A percentile compares a stretch with the other conserved stretches of the same genome.
These are phyloP conservation scores for Suillus subaureus DNA, from an alignment of 768 basidiomycete genomes.

Conservation along the genomic window DNA sequence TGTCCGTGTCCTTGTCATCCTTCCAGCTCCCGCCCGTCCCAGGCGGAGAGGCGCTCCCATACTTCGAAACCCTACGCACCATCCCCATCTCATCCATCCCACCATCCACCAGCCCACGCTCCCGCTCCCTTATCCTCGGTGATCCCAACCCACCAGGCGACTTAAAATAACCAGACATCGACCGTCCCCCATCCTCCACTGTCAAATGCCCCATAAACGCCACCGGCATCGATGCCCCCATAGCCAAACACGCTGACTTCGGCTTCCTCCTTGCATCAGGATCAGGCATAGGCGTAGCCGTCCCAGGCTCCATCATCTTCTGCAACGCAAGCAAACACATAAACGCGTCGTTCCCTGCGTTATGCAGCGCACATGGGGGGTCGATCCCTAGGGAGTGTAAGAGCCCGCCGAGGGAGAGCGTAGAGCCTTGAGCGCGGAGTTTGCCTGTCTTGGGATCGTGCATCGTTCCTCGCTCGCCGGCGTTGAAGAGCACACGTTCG, in stretches of 20 bases:
- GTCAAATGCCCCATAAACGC: background rate
- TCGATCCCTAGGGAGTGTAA: slow-evolving; percentile 56
- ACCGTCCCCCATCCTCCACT: background rate
- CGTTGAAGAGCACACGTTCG: slow-evolving; percentile 63
- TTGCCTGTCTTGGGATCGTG: slow-evolving; percentile 58
- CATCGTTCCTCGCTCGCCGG: slow-evolving; percentile 63
- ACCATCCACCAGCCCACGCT: slow-evolving; percentile 5
- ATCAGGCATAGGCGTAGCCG: slow-evolving; percentile 34
- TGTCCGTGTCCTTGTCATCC: background rate
- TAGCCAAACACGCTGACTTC: slow-evolving; percentile 16
- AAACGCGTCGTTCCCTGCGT: slow-evolving; percentile 83
- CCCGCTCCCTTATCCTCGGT: slow-evolving; percentile 9
- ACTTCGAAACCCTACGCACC: slow-evolving; percentile 30
- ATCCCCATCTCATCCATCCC: slow-evolving; percentile 44
- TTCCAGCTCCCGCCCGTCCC: background rate
- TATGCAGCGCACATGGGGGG: slow-evolving; percentile 52
- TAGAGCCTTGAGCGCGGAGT: slow-evolving; percentile 51
- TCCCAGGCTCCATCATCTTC: slow-evolving; percentile 61
- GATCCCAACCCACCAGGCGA: slow-evolving; percentile 11
- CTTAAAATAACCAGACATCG: slow-evolving; percentile 11
- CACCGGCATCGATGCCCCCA: slow-evolving; percentile 12
- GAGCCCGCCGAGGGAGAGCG: slow-evolving; percentile 64
- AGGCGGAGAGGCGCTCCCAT: slow-evolving; percentile 8
- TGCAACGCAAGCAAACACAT: slow-evolving; percentile 70
- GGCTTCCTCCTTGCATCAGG: slow-evolving; percentile 11